Evolutionary conservation across 2,329 filamentous ascomycete species (phyloP).

Genomic region (Mollisiaceae sp.): DNA sequence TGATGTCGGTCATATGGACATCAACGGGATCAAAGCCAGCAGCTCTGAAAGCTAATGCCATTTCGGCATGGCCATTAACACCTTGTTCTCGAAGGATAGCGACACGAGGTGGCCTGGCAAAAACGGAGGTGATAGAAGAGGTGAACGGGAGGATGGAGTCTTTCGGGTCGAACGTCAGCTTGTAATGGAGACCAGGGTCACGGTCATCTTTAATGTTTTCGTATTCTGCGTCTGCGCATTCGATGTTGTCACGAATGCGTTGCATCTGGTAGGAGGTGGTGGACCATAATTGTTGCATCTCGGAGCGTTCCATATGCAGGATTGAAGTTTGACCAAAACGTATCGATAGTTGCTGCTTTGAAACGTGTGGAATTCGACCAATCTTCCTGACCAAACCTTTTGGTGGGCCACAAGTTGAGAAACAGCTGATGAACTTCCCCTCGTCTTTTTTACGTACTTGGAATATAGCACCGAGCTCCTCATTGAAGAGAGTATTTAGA

Average conservation of each 20-base stretch:
- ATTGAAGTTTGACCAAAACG: slow-evolving; percentile 72
- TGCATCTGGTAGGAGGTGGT: slow-evolving; percentile 92
- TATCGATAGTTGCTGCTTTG: slow-evolving; percentile 78
- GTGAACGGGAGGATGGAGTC: slow-evolving; percentile 76
- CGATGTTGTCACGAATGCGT: slow-evolving; percentile 84
- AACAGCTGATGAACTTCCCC: slow-evolving; percentile 84
- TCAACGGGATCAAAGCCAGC: slow-evolving; percentile 93
- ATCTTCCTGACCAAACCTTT: slow-evolving; percentile 83
- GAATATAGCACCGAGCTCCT: slow-evolving; percentile 95
- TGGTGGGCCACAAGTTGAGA: slow-evolving; percentile 87
- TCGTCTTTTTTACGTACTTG: slow-evolving; percentile 88
- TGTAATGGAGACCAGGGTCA: slow-evolving; percentile 85
- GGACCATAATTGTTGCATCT: slow-evolving; percentile 88
- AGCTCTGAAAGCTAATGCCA: slow-evolving; percentile 93
- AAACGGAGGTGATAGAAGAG: slow-evolving; percentile 53
- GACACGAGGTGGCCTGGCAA: slow-evolving; percentile 71
- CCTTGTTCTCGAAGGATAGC: slow-evolving; percentile 95
- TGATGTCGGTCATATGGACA: slow-evolving; percentile 95
- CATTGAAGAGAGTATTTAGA: slow-evolving; percentile 86
- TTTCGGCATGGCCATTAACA: slow-evolving; percentile 94
- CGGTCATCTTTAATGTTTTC: slow-evolving; percentile 73
- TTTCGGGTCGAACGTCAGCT: slow-evolving; percentile 75
- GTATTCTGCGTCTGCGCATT: slow-evolving; percentile 84
- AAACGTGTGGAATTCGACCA: slow-evolving; percentile 71
- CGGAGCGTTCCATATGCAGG: slow-evolving; percentile 69